A percentile compares a stretch with the other conserved stretches of the same genome.
These are phyloP conservation scores for Neofusicoccum parvum DNA, from an alignment of 2,329 filamentous ascomycete genomes.

Conservation along the genomic window DNA sequence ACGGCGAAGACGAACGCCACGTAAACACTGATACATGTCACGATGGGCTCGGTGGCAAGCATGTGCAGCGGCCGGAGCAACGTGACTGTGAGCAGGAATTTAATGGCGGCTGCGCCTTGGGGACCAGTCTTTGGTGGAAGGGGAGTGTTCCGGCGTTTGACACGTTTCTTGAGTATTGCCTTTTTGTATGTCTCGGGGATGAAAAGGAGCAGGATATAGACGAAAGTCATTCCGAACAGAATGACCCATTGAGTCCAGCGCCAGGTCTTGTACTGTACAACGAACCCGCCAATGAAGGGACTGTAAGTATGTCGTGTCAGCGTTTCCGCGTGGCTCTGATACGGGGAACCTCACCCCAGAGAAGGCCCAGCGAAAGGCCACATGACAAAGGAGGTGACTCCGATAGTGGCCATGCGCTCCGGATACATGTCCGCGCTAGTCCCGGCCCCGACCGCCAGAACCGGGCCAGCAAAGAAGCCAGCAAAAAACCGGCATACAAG, in stretches of 20 bases:
- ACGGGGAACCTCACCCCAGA: slow-evolving; percentile 31
- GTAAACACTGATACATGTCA: slow-evolving; percentile 26
- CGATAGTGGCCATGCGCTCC: slow-evolving; percentile 35
- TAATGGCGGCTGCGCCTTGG: slow-evolving; percentile 26
- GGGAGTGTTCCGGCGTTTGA: slow-evolving; percentile 26
- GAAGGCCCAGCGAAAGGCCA: slow-evolving; percentile 45
- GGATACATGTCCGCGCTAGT: slow-evolving; percentile 45
- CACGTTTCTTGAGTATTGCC: slow-evolving; percentile 43
- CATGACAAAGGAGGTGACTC: slow-evolving; percentile 41
- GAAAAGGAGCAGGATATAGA: slow-evolving; percentile 35
- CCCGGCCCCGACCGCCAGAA: slow-evolving; percentile 46
- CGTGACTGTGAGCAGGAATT: slow-evolving; percentile 40
- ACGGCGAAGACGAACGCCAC: slow-evolving; percentile 31
- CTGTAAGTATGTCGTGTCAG: slow-evolving; percentile 15
- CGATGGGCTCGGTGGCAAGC: slow-evolving; percentile 33
- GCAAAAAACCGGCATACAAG: slow-evolving; percentile 68
- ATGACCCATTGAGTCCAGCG: slow-evolving; percentile 43
- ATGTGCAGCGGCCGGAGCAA: slow-evolving; percentile 55
- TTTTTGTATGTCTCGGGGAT: slow-evolving; percentile 57
- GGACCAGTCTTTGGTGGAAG: slow-evolving; percentile 18
- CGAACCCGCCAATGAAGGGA: slow-evolving; percentile 44
- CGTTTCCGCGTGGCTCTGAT: not conserved
- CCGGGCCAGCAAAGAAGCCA: slow-evolving; percentile 67
- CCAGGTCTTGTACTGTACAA: slow-evolving; percentile 41
- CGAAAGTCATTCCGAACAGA: slow-evolving; percentile 21